Evolutionary conservation across 2,329 filamentous ascomycete genomes (phyloP), one percentile per base, ranked within the genome.

Genomic region (Colletotrichum camelliae): DNA sequence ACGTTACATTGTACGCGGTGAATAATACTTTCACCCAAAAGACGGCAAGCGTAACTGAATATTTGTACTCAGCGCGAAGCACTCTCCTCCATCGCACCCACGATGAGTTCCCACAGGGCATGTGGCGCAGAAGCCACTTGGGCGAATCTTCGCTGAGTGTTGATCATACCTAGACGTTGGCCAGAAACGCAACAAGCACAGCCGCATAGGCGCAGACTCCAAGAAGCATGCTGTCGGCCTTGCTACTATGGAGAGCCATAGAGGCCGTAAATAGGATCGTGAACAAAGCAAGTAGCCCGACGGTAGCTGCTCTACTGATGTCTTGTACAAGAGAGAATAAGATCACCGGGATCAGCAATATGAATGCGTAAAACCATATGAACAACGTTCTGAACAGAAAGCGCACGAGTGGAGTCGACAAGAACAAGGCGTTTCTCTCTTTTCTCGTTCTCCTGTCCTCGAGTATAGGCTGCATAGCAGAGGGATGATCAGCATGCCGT

Each of bases 401-500:
- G 43, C 64, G 64, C 15, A 67, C 7, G 15, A 21, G 21, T 21
- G 21, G 21, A 21, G 43, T 33, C 0, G 43, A 21, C 43, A 35
- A 48, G 64, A 67, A 35, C 2, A 7, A 24, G 18, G n/a, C 0
- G 5, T 55, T 21, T 9, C 0, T 2, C 7, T 21, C 43, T 7
- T 55, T 33, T 9, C 1, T 15, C 10, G 27, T 21, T 15, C 18
- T 6, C 18, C 18, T 33, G 5, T 55, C 43, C 3, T 35, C 29
- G 3, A 67, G 52, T 4, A 55, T 1, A 1, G 43, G 29, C 43
- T 55, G 4, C 1, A 7, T 2, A 2, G 29, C 1, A 27, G 9
- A 18, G 1, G 10, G 0, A 7, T 13, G 0, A 31, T 55, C 29
- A 37, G 64, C 27, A 15, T 18, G 2, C 4, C 21, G 4, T 6